These are phyloP conservation scores for Raffaelea albimanens DNA, from an alignment of 2,329 filamentous ascomycete species.

Conservation along the genomic window DNA sequence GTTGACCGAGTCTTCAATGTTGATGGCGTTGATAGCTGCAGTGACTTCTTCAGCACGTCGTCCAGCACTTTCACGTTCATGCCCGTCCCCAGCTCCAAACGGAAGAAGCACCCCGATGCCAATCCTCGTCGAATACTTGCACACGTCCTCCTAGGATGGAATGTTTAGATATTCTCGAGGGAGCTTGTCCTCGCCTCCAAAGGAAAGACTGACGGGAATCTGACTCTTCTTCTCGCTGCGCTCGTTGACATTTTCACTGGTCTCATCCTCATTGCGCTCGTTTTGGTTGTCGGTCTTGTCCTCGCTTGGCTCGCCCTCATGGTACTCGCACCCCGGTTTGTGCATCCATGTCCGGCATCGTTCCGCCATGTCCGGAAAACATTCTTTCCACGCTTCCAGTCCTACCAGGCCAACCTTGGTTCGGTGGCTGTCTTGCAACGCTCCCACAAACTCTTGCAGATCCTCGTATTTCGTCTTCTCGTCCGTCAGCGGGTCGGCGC, in stretches of 20 bases:
- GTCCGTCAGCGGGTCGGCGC: conserved; percentile 32
- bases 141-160: no score
- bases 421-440: conserved; percentile 24
- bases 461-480: conserved; percentile 19
- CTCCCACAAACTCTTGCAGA: conserved; percentile 29
- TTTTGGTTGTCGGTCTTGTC: background rate
- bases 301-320: background rate
- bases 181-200: no score
- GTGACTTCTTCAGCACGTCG: no score
- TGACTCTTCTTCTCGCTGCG: background rate
- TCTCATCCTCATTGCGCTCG: background rate
- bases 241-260: background rate
- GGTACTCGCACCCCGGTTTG: conserved; percentile 31
- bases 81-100: no score
- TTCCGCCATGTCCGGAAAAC: conserved; percentile 34
- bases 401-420: conserved; percentile 45
- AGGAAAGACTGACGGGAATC: no score
- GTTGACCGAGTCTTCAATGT: no score
- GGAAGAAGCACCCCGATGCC: no score
- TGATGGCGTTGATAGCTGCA: no score
- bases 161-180: no score
- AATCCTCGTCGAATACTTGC: no score
- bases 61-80: no score
- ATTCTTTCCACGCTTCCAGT: conserved; percentile 38
- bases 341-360: conserved; percentile 40